Evolutionary conservation across 1,284 basidiomycete genomes (phyloP).

Genomic region (Phylloboletellus chloephorus): DNA sequence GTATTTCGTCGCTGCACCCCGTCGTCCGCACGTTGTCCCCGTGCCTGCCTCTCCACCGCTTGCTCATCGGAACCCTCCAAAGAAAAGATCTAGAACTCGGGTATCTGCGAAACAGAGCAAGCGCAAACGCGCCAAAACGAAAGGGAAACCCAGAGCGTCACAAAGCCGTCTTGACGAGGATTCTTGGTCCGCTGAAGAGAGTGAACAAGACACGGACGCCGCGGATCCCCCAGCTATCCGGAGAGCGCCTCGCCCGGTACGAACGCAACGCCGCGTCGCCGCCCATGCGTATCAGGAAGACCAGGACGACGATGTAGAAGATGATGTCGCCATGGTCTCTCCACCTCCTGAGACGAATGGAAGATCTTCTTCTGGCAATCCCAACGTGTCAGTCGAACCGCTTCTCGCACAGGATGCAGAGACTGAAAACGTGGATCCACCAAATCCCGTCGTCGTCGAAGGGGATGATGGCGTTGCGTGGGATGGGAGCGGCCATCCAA

Average conservation of each 20-base stretch:
- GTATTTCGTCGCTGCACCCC: slow-evolving; percentile 45
- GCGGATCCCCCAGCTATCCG: slow-evolving; percentile 1
- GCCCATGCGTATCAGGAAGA: slow-evolving; percentile 21
- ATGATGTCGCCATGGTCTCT: slow-evolving; percentile 21
- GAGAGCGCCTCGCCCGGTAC: slow-evolving; percentile 23
- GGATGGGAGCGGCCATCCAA: slow-evolving; percentile 5
- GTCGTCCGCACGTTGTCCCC: slow-evolving; percentile 17
- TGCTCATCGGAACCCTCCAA: slow-evolving; percentile 12
- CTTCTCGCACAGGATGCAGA: background rate
- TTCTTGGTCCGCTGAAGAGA: slow-evolving; percentile 19
- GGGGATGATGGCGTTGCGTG: background rate
- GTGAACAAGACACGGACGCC: slow-evolving; percentile 21
- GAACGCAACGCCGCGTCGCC: slow-evolving; percentile 23
- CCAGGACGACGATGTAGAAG: slow-evolving; percentile 20
- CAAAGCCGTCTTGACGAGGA: slow-evolving; percentile 27
- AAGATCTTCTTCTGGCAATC: background rate
- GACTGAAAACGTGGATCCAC: slow-evolving; percentile 4
- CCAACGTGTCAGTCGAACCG: slow-evolving; percentile 7
- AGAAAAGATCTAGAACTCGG: slow-evolving; percentile 20
- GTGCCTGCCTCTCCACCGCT: slow-evolving; percentile 1
- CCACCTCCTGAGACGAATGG: slow-evolving; percentile 1
- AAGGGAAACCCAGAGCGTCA: slow-evolving; percentile 35
- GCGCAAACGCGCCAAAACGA: slow-evolving; percentile 45
- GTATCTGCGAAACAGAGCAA: slow-evolving; percentile 15
- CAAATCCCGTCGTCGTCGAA: slow-evolving; percentile 5